These are phyloP conservation scores for Naegleria gruberi DNA, from an alignment of 208 protist species.

Conservation along the genomic window DNA sequence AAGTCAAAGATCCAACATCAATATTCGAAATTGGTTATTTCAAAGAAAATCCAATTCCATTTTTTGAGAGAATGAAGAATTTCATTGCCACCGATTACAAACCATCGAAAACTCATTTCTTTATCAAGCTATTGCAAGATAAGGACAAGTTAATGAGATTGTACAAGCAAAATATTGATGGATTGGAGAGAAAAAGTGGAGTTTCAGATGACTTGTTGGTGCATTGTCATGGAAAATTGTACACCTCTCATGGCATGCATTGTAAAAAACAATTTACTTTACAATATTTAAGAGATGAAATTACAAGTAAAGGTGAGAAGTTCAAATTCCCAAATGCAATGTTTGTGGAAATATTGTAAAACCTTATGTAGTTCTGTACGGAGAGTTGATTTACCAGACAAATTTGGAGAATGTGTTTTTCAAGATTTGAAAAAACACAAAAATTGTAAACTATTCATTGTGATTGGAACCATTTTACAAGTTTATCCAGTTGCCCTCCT, in stretches of 20 bases:
- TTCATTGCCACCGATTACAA: slow-evolving; percentile 61
- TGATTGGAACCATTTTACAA: slow-evolving; percentile 86
- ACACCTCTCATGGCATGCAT: not conserved
- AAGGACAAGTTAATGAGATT: slow-evolving; percentile 74
- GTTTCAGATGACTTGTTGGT: slow-evolving; percentile 64
- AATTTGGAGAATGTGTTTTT: not conserved
- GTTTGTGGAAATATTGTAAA: not conserved
- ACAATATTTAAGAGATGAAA: not conserved
- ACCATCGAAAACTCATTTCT: slow-evolving; percentile 78
- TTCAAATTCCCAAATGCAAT: not conserved
- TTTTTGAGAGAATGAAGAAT: slow-evolving; percentile 71
- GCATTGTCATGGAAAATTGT: slow-evolving; percentile 75
- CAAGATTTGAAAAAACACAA: not conserved
- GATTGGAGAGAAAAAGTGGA: slow-evolving; percentile 69
- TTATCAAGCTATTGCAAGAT: slow-evolving; percentile 76
- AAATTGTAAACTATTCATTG: slow-evolving; percentile 71
- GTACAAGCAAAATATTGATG: slow-evolving; percentile 95
- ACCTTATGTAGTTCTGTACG: not conserved
- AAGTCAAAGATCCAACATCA: not conserved
- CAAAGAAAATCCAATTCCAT: slow-evolving; percentile 67
- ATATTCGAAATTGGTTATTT: slow-evolving; percentile 79
- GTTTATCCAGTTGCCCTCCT: slow-evolving; percentile 83
- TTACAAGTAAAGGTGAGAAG: not conserved
- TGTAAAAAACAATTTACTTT: not conserved
- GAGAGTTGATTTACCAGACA: not conserved